Percentiles rank a stretch among this genome's conserved stretches.
Evolutionary conservation across 2,329 filamentous ascomycete species (phyloP).

Genomic region (Cladosporium halotolerans): DNA sequence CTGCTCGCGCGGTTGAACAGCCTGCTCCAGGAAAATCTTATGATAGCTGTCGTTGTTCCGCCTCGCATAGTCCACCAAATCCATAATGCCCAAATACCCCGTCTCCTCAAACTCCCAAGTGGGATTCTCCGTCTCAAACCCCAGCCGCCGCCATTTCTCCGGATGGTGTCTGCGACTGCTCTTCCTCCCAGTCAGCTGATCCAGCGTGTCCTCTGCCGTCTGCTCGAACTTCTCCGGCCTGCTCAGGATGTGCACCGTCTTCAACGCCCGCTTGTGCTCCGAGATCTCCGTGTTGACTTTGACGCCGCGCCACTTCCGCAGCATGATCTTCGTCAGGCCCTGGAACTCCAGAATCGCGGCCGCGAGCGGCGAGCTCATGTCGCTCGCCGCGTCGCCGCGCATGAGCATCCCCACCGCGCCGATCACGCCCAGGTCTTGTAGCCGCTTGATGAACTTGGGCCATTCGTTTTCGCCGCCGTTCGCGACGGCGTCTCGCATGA

Average conservation of each 20-base stretch:
- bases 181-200: conserved; percentile 16
- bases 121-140: conserved; percentile 86
- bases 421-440: conserved; percentile 90
- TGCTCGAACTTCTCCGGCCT: conserved; percentile 20
- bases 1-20: conserved; percentile 61
- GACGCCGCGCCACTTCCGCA: conserved; percentile 78
- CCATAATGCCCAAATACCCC: conserved; percentile 95
- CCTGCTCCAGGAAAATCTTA: conserved; percentile 84
- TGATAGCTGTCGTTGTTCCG: conserved; percentile 91
- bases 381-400: conserved; percentile 87
- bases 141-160: conserved; percentile 86
- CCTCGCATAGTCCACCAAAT: conserved; percentile 85
- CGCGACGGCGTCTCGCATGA: conserved; percentile 86
- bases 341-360: conserved; percentile 91
- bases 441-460: conserved; percentile 87
- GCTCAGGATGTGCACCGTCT: conserved; percentile 66
- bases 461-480: conserved; percentile 75
- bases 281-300: conserved; percentile 76
- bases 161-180: conserved; percentile 59
- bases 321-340: conserved; percentile 69
- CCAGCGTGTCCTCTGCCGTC: conserved; percentile 49
- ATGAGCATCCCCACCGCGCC: conserved; percentile 85
- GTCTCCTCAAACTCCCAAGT: conserved; percentile 76
- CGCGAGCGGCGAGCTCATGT: conserved; percentile 80
- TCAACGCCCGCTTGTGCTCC: conserved; percentile 81